Base-by-base conservation (phyloP, 2,329 filamentous ascomycete species). In the Venturia aucupariae region DNA sequence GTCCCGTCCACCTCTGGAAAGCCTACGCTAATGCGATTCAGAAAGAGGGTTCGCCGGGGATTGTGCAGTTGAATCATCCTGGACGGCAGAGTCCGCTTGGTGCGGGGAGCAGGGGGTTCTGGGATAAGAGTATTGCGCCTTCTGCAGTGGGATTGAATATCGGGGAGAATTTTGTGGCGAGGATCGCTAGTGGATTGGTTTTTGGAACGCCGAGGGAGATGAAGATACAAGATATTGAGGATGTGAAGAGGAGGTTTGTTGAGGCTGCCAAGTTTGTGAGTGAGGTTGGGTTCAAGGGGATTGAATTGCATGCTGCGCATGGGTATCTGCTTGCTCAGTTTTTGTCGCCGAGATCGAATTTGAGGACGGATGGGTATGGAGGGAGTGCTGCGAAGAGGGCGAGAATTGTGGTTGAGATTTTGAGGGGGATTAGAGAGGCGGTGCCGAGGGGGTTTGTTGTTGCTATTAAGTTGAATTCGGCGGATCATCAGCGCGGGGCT, bases 371-470 rank as follows among this genome's bases (percentile, higher is more conserved):
- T 68, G 71, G 72, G 13, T 84, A 81, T 67, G 81, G 81, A 11
- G 81, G 81, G 6, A 78, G 74, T 3, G 73, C 81, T 1, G 76
- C 81, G 69, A 81, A 81, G 66, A 75, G 81, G n/a, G 81, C 78
- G 66, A 78, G 76, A 3, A 87, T 88, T 68, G 79, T 78, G 0
- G 71, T 86, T 2, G 82, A 85, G 67, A 74, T 86, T n/a, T 81
- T 75, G 54, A 63, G 70, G 59, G 73, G 70, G 63, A 70, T 70
- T 41, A 68, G 68, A 8, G 72, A 70, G 55, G 71, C 73, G 2
- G 73, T 75, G 51, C 59, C 59, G 15, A 42, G 30, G 32, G 27
- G 59, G 3, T 61, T 61, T 42, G 27, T 35, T 4, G 59, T 61
- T 10, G 59, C 24, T 19, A 61, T 61, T n/a, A 61, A 61, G 38